Base-by-base conservation (phyloP, 805 yeast genomes). In the Starmerella cellae region DNA sequence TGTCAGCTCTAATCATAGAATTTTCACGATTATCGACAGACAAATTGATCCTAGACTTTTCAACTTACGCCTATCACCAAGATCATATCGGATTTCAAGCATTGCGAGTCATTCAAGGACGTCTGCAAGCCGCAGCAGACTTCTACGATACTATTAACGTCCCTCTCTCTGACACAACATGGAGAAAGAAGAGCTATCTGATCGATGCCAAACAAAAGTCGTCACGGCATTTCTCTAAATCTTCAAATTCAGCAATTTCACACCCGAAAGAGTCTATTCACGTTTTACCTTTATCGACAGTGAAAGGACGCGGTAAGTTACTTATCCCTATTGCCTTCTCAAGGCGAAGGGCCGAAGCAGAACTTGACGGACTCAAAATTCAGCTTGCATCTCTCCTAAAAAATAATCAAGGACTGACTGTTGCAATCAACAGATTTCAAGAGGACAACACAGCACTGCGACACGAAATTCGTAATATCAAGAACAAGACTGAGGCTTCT, bases 391-490 rank as follows among this genome's bases (percentile, higher is more conserved):
- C 13, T 19, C 38, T 46, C 3, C 37, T 17, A 13, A 11, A 11
- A 10, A 8, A 19, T 2, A 22, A 30, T 16, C 33, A 33, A 3
- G 50, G 37, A 1, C 19, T 46, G 6, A 22, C 23, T 10, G 37
- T 18, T 18, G 29, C 39, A 8, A 30, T 43, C 3, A 37, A 38
- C 17, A 24, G 50, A 16, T 40, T 46, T 19, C 39, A 37, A 19
- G 50, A 46, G 18, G 50, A 46, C 38, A 46, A 40, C 37, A 26
- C 38, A 8, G 35, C 37, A 10, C 19, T 46, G 38, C 31, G 38
- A 5, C 26, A 34, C 16, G 50, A 43, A 14, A 35, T 46, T 20
- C 26, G 3, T 4, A 14, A 20, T 11, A 17, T 17, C 11, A 20
- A 21, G 21, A 20, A 13, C 21, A 4, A 11, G 8, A 9, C 16